Evolutionary conservation across 2,329 filamentous ascomycete species (phyloP).

Genomic region (Fonsecaea multimorphosa): DNA sequence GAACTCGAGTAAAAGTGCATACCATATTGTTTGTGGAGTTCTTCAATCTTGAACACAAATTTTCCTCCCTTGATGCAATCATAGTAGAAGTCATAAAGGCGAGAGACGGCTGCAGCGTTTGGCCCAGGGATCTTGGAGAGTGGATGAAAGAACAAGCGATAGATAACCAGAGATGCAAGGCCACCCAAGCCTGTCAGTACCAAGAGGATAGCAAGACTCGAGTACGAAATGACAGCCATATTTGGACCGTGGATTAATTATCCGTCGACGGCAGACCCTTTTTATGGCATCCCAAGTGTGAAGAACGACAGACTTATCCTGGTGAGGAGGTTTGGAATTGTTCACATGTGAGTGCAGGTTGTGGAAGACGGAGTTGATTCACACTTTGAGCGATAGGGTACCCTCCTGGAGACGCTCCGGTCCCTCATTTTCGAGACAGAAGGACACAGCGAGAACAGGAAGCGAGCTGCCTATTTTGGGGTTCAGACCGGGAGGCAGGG

Average conservation of each 20-base stretch:
- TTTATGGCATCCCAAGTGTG: neutral
- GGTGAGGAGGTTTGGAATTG: neutral
- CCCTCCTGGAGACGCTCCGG: neutral
- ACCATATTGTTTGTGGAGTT: slow-evolving; percentile 48
- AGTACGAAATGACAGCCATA: slow-evolving; percentile 24
- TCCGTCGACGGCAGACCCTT: neutral
- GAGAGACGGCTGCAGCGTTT: slow-evolving; percentile 34
- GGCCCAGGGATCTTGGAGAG: slow-evolving; percentile 36
- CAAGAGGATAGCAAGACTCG: slow-evolving; percentile 18
- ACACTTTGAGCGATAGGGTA: neutral
- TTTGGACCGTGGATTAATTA: neutral
- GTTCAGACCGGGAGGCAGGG: neutral
- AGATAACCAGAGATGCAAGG: slow-evolving; percentile 38
- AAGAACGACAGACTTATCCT: neutral
- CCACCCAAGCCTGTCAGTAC: slow-evolving; percentile 23
- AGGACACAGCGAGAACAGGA: slow-evolving; percentile 4
- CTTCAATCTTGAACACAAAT: slow-evolving; percentile 47
- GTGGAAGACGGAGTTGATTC: neutral
- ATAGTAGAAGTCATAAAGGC: slow-evolving; percentile 48
- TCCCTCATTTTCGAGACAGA: neutral
- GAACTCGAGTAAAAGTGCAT: slow-evolving; percentile 26
- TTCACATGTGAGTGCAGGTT: neutral
- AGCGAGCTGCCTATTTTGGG: slow-evolving; percentile 18
- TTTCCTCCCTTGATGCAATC: slow-evolving; percentile 43
- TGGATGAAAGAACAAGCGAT: slow-evolving; percentile 36